Percentiles rank a stretch among this genome's conserved stretches.
Evolutionary conservation across 2,329 filamentous ascomycete genomes (phyloP).

Genomic region (Aspergillus neotritici): DNA sequence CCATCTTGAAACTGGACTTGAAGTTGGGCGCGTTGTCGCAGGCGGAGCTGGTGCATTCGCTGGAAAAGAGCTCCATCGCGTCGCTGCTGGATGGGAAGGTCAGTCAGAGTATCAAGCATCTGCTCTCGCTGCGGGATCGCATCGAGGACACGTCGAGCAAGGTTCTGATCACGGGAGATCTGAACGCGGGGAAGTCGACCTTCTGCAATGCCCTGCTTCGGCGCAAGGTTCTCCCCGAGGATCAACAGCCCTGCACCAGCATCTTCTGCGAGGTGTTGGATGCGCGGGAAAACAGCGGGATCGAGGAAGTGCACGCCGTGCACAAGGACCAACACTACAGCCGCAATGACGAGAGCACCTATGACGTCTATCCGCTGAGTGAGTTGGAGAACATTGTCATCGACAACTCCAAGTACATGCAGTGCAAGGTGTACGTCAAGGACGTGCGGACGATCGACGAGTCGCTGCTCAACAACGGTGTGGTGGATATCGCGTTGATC

Average conservation of each 20-base stretch:
- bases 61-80: constrained; percentile 88
- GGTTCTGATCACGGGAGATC: constrained; percentile 87
- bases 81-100: constrained; percentile 91
- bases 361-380: constrained; percentile 72
- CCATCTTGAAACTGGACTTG: constrained; percentile 86
- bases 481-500: constrained; percentile 95
- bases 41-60: constrained; percentile 83
- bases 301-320: constrained; percentile 94
- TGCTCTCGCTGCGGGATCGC: constrained; percentile 77
- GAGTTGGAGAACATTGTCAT: constrained; percentile 84
- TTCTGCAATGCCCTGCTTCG: constrained; percentile 97
- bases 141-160: constrained; percentile 98
- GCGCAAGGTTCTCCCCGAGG: constrained; percentile 87
- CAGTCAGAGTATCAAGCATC: constrained; percentile 83
- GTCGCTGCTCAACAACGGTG: constrained; percentile 91
- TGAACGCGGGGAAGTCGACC: constrained; percentile 97
- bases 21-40: constrained; percentile 84
- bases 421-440: constrained; percentile 95
- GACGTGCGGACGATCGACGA: constrained; percentile 86
- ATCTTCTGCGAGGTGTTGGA: constrained; percentile 98
- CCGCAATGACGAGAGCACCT: constrained; percentile 87
- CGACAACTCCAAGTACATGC: constrained; percentile 81
- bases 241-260: constrained; percentile 95
- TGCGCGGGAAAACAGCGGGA: constrained; percentile 77
- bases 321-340: constrained; percentile 76